Base-by-base conservation (phyloP, 345 rosid genomes). In the Salix viminalis region DNA sequence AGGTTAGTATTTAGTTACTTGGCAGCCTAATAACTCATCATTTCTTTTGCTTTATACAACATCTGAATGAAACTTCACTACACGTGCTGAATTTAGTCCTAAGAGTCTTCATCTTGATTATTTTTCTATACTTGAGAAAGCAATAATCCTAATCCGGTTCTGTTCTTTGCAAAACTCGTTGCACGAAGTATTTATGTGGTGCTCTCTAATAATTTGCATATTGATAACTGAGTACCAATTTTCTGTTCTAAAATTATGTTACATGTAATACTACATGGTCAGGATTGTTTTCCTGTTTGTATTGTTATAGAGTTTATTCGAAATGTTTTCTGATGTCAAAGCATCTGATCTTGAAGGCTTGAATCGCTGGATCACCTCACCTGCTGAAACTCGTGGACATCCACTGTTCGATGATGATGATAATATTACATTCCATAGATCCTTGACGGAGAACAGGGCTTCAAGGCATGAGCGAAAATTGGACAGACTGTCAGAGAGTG, bases 401-500 rank as follows among this genome's bases (percentile, higher is more conserved):
- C 66, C 72, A 71, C 86, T 87, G 21, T 56, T 84, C 28, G 87
- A 87, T 79, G 89, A 81, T 36, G n/a, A 81, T 58, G 89, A 86
- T 74, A 79, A 88, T 52, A 72, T 80, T 70, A 78, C 71, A 46
- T 83, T 84, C 76, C 84, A 88, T 70, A 87, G 90, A 83, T 93
- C 99, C 52, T 71, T 92, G 90, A 89, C 89, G 8, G 98, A 91
- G 80, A 91, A 82, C 85, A 88, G 73, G 72, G 76, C 82, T 37
- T 75, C 79, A 1, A 82, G 80, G 85, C 93, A 86, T 81, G 89
- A 87, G 79, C 85, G 84, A 64, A 89, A 84, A 71, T 78, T 96
- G 74, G 91, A 93, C 79, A 85, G 92, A 84, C 81, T 96, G 72
- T 87, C 98, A 7, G 97, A 96, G 76, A 82, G 80, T 30, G 94